These are phyloP conservation scores for Barnettozyma pratensis DNA, from an alignment of 805 yeast genomes.

Conservation along the genomic window DNA sequence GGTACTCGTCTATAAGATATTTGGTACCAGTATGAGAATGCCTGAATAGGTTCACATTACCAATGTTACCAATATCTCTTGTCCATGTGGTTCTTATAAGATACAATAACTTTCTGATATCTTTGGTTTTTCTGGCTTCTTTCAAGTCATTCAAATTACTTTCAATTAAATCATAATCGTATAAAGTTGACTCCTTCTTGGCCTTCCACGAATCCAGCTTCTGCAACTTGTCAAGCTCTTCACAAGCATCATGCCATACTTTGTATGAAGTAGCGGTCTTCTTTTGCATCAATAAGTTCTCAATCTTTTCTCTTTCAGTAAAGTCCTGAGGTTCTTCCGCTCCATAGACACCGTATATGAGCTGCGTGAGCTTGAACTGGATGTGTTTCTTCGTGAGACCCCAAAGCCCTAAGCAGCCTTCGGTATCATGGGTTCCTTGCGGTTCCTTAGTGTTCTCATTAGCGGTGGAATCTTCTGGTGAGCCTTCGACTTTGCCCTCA, in stretches of 20 bases:
- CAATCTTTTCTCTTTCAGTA: constrained; percentile 31
- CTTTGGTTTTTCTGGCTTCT: constrained; percentile 49
- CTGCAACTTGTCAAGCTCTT: constrained; percentile 57
- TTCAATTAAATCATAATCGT: constrained; percentile 63
- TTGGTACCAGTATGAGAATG: constrained; percentile 87
- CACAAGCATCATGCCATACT: constrained; percentile 66
- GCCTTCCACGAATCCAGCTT: constrained; percentile 72
- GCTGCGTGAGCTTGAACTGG: background rate
- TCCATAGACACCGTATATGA: constrained; percentile 5
- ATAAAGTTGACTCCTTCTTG: constrained; percentile 53
- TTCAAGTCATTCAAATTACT: constrained; percentile 50
- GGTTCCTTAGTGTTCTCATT: background rate
- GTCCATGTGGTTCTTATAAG: constrained; percentile 80
- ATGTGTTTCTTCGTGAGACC: constrained; percentile 6
- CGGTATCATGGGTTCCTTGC: background rate
- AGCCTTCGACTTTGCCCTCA: no score
- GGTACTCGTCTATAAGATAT: constrained; percentile 72
- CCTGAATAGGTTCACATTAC: constrained; percentile 69
- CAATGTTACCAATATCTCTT: constrained; percentile 83
- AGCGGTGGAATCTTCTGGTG: background rate
- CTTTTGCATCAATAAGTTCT: constrained; percentile 37
- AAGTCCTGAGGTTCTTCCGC: constrained; percentile 12
- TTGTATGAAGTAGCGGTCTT: constrained; percentile 45
- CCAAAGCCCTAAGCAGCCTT: constrained; percentile 2
- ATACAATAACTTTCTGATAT: constrained; percentile 60